Evolutionary conservation across 2,329 filamentous ascomycete species (phyloP), one percentile per base, ranked within the genome.

Genomic region (Orbilia ellipsospora): DNA sequence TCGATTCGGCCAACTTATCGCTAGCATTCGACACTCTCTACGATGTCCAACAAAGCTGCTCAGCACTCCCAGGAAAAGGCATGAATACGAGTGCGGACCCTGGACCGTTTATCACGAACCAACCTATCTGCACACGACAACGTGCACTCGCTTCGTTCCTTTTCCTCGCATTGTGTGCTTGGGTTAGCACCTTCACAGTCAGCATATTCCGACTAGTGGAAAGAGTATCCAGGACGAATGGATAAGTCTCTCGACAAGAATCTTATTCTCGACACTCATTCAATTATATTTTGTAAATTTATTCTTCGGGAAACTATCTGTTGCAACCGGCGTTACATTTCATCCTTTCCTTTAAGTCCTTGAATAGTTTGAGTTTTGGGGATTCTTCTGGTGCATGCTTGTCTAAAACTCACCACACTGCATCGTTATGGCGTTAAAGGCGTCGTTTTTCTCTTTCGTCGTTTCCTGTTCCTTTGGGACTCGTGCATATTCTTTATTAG

Each of bases 1-100:
- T 99, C 84, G 94, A 97, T 82, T 93, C 94, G 2, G 93, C 94
- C 61, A 98, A 97, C 83, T 87, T 96, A 26, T 92, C 92, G 48
- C 85, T 99, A 77, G 94, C 94, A 1, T 97, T 97, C 81, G 91
- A 92, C 81, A 91, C 92, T 7, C 84, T 97, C 64, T 90, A 86
- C 4, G 87, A 90, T 78, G 84, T 86, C 31, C 85, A 85, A 48
- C 90, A 89, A 81, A 83, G 84, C 42, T 92, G 81, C 56, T 86
- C 87, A 80, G 82, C 86, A 80, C 82, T 79, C 83, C 75, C 77
- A 81, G 81, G 59, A 64, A 77, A 4, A 56, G 81, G 28, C 78
- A 81, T 50, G 80, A 81, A 28, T 82, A 83, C 68, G 77, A 7
- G 12, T n/a, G 42, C 50, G 8, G 44, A 51, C 13, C n/a, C 18